Evolutionary conservation across 148 eudicot genomes (phyloP), one percentile per base, ranked within the genome.

Genomic region (Vaccinium vitisidaea): DNA sequence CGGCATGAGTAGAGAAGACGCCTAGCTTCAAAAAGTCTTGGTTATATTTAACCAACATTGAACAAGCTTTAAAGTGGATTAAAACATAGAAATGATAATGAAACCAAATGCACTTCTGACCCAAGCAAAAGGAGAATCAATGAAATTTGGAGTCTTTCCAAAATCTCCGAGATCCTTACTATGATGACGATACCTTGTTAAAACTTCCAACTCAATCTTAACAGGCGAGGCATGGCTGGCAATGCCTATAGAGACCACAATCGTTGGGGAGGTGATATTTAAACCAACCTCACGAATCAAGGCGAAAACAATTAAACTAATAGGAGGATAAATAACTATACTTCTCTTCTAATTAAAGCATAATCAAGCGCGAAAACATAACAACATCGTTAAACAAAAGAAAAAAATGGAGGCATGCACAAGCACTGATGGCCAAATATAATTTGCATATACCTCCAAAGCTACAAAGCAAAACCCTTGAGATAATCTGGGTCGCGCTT

Each of bases 401-500:
- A n/a, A 18, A 27, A 1, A 54, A 23, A 25, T 15, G 2, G 30
- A 23, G 5, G 10, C 32, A 58, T 11, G 4, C 12, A 56, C 48
- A 18, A 80, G 16, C 69, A 80, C 81, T 83, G 84, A 75, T 21
- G 80, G 80, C 21, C 58, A 79, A 9, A 39, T 69, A 59, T 75
- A 73, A 18, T 2, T 52, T 23, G 50, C 0, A 48, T 58, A 48
- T 80, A 87, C 83, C 85, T 78, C 59, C 3, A 18, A 32, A 84
- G 14, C 94, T 92, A 96, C 88, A 96, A 86, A 79, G 93, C 91
- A 77, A 97, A 97, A 21, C 99, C 94, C 82, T 97, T 97, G 85
- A 97, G 87, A 84, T 94, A 97, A 43, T 93, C 98, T 4, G 99
- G 99, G 82, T 97, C 98, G 2, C 96, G 93, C 92, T 97, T 97